phyloP scores from a whole-genome alignment of 768 basidiomycete genomes.

The Grammothele lineata region DNA sequence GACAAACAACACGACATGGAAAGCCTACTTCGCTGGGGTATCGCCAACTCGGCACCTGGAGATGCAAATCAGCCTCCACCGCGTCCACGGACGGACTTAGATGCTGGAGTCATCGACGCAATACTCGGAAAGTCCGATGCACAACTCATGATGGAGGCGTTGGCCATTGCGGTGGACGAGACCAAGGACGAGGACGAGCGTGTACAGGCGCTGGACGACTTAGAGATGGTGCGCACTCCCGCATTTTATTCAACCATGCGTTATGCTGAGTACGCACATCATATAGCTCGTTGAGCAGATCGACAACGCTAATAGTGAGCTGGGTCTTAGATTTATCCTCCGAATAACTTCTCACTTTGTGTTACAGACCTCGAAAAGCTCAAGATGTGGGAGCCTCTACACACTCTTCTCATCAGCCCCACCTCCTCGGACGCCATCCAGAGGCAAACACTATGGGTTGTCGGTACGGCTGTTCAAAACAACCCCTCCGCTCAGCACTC shows the following conservation, averaged over 20 bases:
- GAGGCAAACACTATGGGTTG: conserved; percentile 74
- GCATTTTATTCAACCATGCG: background rate
- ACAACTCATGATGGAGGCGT: conserved; percentile 77
- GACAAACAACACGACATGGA: conserved; percentile 43
- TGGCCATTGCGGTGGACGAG: conserved; percentile 59
- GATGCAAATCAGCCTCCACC: conserved; percentile 28
- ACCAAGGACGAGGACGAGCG: conserved; percentile 51
- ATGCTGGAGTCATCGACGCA: conserved; percentile 80
- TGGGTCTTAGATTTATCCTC: background rate
- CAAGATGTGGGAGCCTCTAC: conserved; percentile 75
- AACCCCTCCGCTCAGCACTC: conserved; percentile 80
- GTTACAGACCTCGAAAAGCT: conserved; percentile 66
- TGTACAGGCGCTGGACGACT: conserved; percentile 69
- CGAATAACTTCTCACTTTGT: background rate
- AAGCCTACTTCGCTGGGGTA: conserved; percentile 76
- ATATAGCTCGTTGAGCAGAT: conserved; percentile 80
- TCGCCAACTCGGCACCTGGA: conserved; percentile 57
- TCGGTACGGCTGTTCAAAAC: conserved; percentile 88
- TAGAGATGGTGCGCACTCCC: conserved; percentile 89
- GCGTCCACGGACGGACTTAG: conserved; percentile 48
- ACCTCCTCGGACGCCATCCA: conserved; percentile 57
- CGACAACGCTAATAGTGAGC: conserved; percentile 83
- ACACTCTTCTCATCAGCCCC: conserved; percentile 53
- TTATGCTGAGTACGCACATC: too few relatives aligned
- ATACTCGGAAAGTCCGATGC: conserved; percentile 85